Evolutionary conservation across 1,284 basidiomycete species (phyloP).

Genomic region (Leccinum pallidistipes): DNA sequence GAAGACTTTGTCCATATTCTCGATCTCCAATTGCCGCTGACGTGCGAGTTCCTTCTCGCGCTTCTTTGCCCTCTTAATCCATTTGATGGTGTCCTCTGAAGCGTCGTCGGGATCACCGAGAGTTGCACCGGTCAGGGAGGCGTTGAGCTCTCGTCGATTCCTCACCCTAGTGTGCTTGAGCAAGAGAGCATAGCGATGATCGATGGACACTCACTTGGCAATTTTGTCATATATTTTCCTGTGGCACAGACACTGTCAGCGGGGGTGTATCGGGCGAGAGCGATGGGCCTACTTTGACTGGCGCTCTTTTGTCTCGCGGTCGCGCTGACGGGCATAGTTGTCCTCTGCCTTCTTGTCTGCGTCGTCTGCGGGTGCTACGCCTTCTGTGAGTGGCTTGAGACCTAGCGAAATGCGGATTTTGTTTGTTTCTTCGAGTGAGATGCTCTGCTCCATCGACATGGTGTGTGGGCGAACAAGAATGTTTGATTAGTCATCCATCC

Average conservation of each 20-base stretch:
- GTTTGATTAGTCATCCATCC: slow-evolving; percentile 24
- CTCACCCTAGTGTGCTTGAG: slow-evolving; percentile 72
- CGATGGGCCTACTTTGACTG: slow-evolving; percentile 65
- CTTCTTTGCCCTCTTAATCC: slow-evolving; percentile 90
- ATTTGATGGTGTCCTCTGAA: slow-evolving; percentile 76
- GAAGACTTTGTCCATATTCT: slow-evolving; percentile 76
- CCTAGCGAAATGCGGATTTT: slow-evolving; percentile 94
- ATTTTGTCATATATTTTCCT: slow-evolving; percentile 80
- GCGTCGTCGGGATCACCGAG: slow-evolving; percentile 81
- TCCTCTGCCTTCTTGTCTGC: slow-evolving; percentile 81
- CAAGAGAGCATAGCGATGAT: slow-evolving; percentile 35
- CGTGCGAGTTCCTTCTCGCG: slow-evolving; percentile 80
- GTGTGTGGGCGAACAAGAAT: background rate
- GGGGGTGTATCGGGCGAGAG: slow-evolving; percentile 12
- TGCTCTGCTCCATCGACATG: slow-evolving; percentile 82
- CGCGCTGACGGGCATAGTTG: slow-evolving; percentile 77
- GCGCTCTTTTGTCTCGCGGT: slow-evolving; percentile 68
- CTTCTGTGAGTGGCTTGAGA: slow-evolving; percentile 89
- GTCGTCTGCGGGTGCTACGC: slow-evolving; percentile 60
- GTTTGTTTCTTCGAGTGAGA: slow-evolving; percentile 97
- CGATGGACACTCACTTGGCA: slow-evolving; percentile 75
- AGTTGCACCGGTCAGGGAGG: slow-evolving; percentile 87
- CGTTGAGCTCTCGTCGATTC: slow-evolving; percentile 88
- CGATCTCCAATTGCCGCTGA: slow-evolving; percentile 76
- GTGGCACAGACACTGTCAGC: slow-evolving; percentile 33